Evolutionary conservation across 768 basidiomycete species (phyloP).

Genomic region (Lactarius quietus): DNA sequence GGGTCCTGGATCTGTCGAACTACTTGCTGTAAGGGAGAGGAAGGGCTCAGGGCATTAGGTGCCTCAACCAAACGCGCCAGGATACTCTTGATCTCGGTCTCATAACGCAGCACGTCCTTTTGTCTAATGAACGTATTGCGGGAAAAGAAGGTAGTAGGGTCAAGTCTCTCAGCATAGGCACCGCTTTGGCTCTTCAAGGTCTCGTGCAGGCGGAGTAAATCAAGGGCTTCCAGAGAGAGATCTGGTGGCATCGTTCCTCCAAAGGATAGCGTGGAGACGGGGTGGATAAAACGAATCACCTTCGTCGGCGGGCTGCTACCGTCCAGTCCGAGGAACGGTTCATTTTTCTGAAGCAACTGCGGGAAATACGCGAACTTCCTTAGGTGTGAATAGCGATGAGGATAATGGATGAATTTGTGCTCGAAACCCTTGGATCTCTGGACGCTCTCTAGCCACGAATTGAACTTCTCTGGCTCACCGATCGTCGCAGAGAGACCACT

Average conservation of each 20-base stretch:
- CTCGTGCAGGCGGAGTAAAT: conserved; percentile 50
- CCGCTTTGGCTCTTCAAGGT: conserved; percentile 35
- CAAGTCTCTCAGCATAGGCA: conserved; percentile 35
- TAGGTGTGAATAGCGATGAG: conserved; percentile 69
- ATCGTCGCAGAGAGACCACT: conserved; percentile 73
- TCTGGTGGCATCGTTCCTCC: conserved; percentile 56
- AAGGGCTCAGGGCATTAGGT: conserved; percentile 35
- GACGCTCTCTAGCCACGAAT: conserved; percentile 59
- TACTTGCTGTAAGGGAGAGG: conserved; percentile 38
- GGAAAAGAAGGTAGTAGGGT: conserved; percentile 47
- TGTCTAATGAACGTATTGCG: conserved; percentile 45
- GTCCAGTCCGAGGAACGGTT: conserved; percentile 39
- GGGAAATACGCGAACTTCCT: conserved; percentile 60
- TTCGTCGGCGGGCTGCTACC: conserved; percentile 36
- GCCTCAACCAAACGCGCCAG: conserved; percentile 38
- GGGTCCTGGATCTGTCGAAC: conserved; percentile 42
- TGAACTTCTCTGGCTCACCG: conserved; percentile 61
- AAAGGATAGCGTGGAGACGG: conserved; percentile 55
- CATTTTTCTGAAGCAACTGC: conserved; percentile 28
- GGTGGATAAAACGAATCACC: conserved; percentile 57
- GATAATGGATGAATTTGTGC: conserved; percentile 58
- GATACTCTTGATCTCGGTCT: conserved; percentile 46
- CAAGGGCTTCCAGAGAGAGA: conserved; percentile 57
- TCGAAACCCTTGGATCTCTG: conserved; percentile 56
- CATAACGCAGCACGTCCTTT: conserved; percentile 58